Evolutionary conservation across 805 yeast genomes (phyloP).

Genomic region (Metschnikowia baotianmanensis): DNA sequence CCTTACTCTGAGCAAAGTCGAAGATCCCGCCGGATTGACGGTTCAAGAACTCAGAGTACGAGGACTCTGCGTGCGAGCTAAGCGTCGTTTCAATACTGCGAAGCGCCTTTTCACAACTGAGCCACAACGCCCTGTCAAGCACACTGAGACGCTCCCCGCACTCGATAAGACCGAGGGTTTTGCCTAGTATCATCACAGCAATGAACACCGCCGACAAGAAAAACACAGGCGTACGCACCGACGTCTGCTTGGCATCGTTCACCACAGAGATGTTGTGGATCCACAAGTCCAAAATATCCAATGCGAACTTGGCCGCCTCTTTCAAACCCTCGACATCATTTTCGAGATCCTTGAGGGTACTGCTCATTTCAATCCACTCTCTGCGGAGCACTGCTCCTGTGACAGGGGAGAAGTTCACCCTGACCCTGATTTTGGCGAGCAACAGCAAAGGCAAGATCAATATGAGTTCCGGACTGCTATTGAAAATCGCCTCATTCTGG

Average conservation of each 20-base stretch:
- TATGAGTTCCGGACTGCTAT: slow-evolving; percentile 55
- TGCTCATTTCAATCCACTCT: slow-evolving; percentile 69
- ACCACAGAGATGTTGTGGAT: slow-evolving; percentile 64
- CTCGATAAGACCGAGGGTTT: slow-evolving; percentile 58
- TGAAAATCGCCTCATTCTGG: slow-evolving; percentile 47
- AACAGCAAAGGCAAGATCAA: slow-evolving; percentile 63
- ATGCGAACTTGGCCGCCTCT: slow-evolving; percentile 57
- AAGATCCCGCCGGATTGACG: slow-evolving; percentile 59
- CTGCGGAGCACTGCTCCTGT: slow-evolving; percentile 57
- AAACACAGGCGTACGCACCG: slow-evolving; percentile 73
- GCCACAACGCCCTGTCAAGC: slow-evolving; percentile 59
- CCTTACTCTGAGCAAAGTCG: slow-evolving; percentile 28
- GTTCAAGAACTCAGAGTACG: slow-evolving; percentile 57
- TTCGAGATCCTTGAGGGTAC: slow-evolving; percentile 41
- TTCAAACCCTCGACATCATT: slow-evolving; percentile 61
- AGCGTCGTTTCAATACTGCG: slow-evolving; percentile 59
- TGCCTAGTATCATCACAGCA: slow-evolving; percentile 59
- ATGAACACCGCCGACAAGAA: slow-evolving; percentile 70
- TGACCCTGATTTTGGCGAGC: slow-evolving; percentile 65
- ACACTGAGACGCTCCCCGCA: slow-evolving; percentile 30
- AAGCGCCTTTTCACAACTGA: slow-evolving; percentile 58
- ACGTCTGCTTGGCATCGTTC: slow-evolving; percentile 62
- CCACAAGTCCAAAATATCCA: slow-evolving; percentile 67
- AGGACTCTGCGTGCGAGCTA: slow-evolving; percentile 49
- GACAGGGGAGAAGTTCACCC: slow-evolving; percentile 60